Base-by-base conservation (phyloP, 2,329 filamentous ascomycete species). In the Diaporthe velutina region DNA sequence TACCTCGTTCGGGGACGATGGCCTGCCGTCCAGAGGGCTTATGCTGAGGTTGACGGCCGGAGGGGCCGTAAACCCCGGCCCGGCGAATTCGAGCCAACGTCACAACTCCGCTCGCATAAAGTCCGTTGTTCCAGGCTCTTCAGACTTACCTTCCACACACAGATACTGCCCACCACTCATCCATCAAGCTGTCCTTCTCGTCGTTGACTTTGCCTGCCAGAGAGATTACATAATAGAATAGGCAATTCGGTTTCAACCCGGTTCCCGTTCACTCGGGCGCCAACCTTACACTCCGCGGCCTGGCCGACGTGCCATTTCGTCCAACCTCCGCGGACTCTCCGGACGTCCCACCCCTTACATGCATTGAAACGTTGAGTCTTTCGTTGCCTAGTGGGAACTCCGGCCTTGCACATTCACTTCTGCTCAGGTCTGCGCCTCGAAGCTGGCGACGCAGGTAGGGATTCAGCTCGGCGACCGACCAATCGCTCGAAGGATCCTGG, bases 301-400 rank as follows among this genome's bases (percentile, higher is more conserved):
- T 30, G 42, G 42, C 22, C 42, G 22, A 52, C 19, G 22, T 25
- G 7, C 12, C 42, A 50, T 8, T 35, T 35, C n/a, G 19, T 17
- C 10, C 22, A n/a, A 66, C 42, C 42, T 67, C 61, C 61, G 61
- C 61, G 61, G 42, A 67, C 52, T 50, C 19, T 67, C 61, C 61
- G 61, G 6, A 10, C 28, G 7, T n/a, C 28, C 30, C 42, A 30
- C 12, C 28, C 28, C 42, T 4, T 22, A 9, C 40, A 45, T 64
- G 25, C 60, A 33, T 7, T n/a, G 6, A 17, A 9, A 4, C 22
- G 45, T 19, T 45, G n/a, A 19, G 15, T 28, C 58, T 9, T 40
- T 61, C n/a, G 9, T 45, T 3, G 38, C n/a, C 25, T 22, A 13
- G 17, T 45, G 10, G 19, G 22, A 45, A n/a, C 9, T 15, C 33